Conservation (phyloP, 257 asterid species). For the Petunia secreta region DNA sequence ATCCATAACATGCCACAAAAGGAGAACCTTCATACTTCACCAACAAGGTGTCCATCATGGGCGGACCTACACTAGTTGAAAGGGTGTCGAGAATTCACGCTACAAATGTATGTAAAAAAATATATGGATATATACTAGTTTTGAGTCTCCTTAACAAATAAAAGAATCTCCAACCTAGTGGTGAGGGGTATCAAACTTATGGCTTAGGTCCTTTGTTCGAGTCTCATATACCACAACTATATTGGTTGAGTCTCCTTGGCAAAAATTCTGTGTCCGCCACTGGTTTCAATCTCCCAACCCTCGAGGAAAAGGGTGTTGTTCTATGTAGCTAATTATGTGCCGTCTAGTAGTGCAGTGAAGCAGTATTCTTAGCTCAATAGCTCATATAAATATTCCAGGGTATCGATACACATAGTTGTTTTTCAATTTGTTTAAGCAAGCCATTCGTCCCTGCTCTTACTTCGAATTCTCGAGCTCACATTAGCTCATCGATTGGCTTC, state of each 20-base stretch:
- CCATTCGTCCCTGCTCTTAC: not conserved
- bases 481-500: not conserved
- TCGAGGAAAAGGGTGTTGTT: not conserved
- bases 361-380: not conserved
- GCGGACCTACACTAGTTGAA: too few relatives aligned
- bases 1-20: too few relatives aligned
- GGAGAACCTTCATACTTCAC: not conserved
- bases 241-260: too few relatives aligned
- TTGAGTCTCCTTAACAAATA: too few relatives aligned
- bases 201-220: too few relatives aligned
- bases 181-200: too few relatives aligned
- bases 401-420: not conserved
- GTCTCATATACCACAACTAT: too few relatives aligned
- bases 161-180: too few relatives aligned
- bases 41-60: not conserved
- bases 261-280: too few relatives aligned
- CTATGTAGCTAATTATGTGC: not conserved
- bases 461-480: not conserved
- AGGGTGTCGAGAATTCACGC: too few relatives aligned
- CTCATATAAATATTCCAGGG: not conserved
- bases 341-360: not conserved
- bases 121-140: too few relatives aligned
- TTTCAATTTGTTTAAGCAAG: conserved; percentile 5
- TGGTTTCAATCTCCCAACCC: not conserved
- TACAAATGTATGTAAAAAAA: too few relatives aligned